Evolutionary conservation across 805 yeast genomes (phyloP).

Genomic region (Ogataea zsoltii): DNA sequence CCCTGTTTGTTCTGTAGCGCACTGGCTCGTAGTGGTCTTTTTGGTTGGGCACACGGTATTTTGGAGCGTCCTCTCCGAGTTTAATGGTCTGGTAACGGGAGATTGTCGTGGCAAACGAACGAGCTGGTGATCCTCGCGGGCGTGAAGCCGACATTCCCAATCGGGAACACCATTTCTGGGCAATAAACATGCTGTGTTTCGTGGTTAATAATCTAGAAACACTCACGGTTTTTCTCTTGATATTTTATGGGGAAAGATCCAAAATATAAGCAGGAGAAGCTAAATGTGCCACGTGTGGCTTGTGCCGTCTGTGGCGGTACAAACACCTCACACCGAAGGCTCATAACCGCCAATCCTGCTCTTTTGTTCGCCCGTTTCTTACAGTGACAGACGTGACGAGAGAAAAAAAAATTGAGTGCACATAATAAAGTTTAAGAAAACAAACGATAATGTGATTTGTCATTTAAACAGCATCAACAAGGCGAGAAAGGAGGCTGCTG

Average conservation of each 20-base stretch:
- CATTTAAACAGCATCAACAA: not conserved
- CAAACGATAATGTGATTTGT: conserved; percentile 3
- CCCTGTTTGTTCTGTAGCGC: conserved; percentile 32
- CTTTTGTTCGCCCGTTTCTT: not conserved
- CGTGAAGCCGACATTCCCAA: not conserved
- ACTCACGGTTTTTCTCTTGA: conserved; percentile 9
- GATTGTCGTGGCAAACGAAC: not conserved
- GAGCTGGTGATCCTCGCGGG: too few species aligned
- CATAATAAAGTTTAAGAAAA: not conserved
- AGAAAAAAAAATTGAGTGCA: conserved; percentile 2
- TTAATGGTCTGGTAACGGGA: conserved; percentile 18
- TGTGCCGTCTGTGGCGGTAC: too few species aligned
- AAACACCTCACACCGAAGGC: not conserved
- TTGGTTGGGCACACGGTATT: conserved; percentile 27
- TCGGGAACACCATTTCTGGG: not conserved
- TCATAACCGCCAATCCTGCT: not conserved
- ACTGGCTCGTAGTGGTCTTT: conserved; percentile 23
- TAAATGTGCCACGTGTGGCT: too few species aligned
- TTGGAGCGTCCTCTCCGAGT: conserved; percentile 34
- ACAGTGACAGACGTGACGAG: not conserved
- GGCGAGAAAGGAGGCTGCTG: not conserved
- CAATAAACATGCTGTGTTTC: not conserved
- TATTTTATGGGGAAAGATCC: not conserved
- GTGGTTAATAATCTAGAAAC: too few species aligned
- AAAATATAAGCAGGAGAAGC: too few species aligned